Evolutionary conservation across 495 filamentous ascomycete species (phyloP), one percentile per base, ranked within the genome.

Genomic region (Annulohypoxylon stygium): DNA sequence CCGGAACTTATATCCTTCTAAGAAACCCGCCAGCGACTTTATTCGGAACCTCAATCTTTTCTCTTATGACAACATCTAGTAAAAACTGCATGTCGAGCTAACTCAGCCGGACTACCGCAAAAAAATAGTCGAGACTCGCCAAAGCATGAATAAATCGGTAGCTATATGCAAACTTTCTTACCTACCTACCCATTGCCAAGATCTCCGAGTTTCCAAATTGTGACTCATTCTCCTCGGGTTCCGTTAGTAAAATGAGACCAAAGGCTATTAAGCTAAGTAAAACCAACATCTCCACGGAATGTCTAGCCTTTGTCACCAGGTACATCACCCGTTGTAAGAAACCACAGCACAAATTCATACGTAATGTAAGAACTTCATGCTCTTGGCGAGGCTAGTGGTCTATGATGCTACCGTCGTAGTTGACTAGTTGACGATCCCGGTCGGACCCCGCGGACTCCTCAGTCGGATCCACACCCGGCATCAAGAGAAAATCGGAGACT

Each of bases 381-480:
- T 12, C 18, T 26, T 20, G 1, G 34, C 10, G n/a, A 7, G 33
- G 41, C 25, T 60, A 67, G 25, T 51, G 45, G 50, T n/a, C 50
- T 26, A 39, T 58, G 26, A 66, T 67, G 43, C 43, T 61, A 67
- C 54, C 18, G 43, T 67, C 43, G 55, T 30, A 51, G 25, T 9
- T 50, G 11, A 51, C 45, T 43, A 18, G 25, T 23, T 4, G 10
- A 66, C 25, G 9, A 37, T 45, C 54, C 30, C 45, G 47, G 33
- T 33, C 63, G 67, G 67, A 23, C 36, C 59, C 71, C 71, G 67
- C 71, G 71, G 71, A 25, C 23, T 63, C 71, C 71, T 65, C 33
- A 23, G 33, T 25, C 34, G 4, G 53, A 23, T 57, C 53, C 53
- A 57, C 53, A 34, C 5, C 57, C 34, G 57, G 34, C 26, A 2